phyloP scores from a whole-genome alignment of 257 asterid genomes.

The Ajuga chamaepitys region DNA sequence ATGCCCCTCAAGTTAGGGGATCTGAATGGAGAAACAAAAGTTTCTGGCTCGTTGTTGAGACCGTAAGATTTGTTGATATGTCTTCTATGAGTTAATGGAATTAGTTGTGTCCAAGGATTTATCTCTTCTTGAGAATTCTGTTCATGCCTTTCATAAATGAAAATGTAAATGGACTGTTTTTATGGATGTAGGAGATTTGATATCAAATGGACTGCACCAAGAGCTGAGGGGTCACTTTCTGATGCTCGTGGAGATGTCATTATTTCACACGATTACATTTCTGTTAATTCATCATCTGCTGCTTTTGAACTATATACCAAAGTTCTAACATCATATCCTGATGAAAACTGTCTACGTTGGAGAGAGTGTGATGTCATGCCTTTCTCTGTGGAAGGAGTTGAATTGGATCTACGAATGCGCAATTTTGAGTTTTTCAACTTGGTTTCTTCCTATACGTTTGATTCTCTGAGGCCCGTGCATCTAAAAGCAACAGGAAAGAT shows the following conservation, averaged over 20 bases:
- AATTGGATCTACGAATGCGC: slow-evolving; percentile 86
- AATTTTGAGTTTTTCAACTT: slow-evolving; percentile 83
- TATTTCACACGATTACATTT: slow-evolving; percentile 79
- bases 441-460: slow-evolving; percentile 84
- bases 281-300: slow-evolving; percentile 85
- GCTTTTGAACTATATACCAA: slow-evolving; percentile 86
- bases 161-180: slow-evolving; percentile 13
- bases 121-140: slow-evolving; percentile 12
- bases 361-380: slow-evolving; percentile 59
- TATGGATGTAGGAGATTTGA: slow-evolving; percentile 76
- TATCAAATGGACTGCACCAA: slow-evolving; percentile 97
- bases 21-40: slow-evolving; percentile 93
- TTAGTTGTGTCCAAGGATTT: background rate
- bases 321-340: slow-evolving; percentile 70
- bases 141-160: slow-evolving; percentile 2
- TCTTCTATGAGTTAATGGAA: slow-evolving; percentile 21
- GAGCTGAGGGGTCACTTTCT: slow-evolving; percentile 92
- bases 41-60: slow-evolving; percentile 87
- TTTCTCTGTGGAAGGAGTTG: slow-evolving; percentile 85
- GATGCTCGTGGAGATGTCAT: slow-evolving; percentile 99
- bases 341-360: slow-evolving; percentile 41
- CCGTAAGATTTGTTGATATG: slow-evolving; percentile 65
- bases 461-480: slow-evolving; percentile 87
- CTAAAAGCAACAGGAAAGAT: slow-evolving; percentile 95
- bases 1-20: slow-evolving; percentile 78